Evolutionary conservation across 1,139 yeast species (phyloP), one percentile per base, ranked within the genome.

Genomic region (Scheffersomyces quercinus): DNA sequence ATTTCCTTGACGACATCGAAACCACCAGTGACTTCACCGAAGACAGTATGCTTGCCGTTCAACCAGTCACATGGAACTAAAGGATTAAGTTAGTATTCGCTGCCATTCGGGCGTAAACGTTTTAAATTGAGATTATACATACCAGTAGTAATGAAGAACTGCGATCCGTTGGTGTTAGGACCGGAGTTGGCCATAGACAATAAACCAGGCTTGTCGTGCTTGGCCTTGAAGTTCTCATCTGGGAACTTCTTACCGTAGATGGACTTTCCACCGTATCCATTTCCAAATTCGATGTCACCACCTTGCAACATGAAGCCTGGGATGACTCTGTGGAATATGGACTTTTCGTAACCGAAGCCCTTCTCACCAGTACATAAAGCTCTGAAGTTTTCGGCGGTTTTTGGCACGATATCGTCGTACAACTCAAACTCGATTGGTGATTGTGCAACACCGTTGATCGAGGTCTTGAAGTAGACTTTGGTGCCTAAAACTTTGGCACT

Each of bases 301-400:
- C 75, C 75, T 55, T 70, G 75, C 54, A 70, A 62, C 75, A 70
- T 70, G 54, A 70, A 70, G 52, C 58, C 55, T n/a, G 75, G 75
- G 41, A 70, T 70, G 26, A 70, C 67, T 54, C 75, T 58, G 62
- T 70, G 75, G 67, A 70, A 68, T 35, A 84, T 74, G 43, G 97
- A 89, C 60, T 80, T 82, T 62, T 85, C 83, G 82, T 85, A 91
- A 59, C 98, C 98, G 68, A 79, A 91, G 49, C 98, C 98, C 80
- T 91, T 87, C 79, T 91, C 97, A 64, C 98, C 98, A 55, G 98
- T 93, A 71, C 88, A 81, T 62, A 93, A 81, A 56, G 97, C 97
- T 74, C 97, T 85, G 89, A 93, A 93, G 82, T 93, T 93, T 77
- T 88, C 97, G 59, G 97, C 82, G 55, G 99, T 93, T 85, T 91